phyloP scores from a whole-genome alignment of 139 green algal genomes.

The Astrephomene gubernaculifera region DNA sequence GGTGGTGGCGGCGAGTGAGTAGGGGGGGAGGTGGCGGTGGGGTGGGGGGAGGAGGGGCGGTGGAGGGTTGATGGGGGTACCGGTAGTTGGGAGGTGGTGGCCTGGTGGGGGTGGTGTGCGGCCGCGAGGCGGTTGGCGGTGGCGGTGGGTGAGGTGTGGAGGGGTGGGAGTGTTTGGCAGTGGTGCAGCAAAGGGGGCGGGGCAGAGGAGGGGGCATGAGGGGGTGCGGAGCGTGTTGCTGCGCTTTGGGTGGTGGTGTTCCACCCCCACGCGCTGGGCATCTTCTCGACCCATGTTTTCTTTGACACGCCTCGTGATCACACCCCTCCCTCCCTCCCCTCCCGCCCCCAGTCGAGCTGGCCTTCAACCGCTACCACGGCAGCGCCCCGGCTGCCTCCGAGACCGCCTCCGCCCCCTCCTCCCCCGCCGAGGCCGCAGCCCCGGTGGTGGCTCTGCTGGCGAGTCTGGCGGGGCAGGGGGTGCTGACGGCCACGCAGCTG shows the following conservation, averaged over 20 bases:
- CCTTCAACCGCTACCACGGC: slow-evolving; percentile 39
- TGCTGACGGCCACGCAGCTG: slow-evolving; percentile 70
- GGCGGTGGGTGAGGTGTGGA: too few relatives aligned
- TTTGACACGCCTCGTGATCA: too few relatives aligned
- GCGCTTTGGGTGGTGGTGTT: too few relatives aligned
- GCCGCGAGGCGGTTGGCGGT: too few relatives aligned
- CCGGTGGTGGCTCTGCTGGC: slow-evolving; percentile 68
- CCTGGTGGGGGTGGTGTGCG: too few relatives aligned
- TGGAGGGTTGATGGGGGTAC: background rate
- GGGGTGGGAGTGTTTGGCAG: too few relatives aligned
- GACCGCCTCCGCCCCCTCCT: background rate
- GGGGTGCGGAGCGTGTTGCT: too few relatives aligned
- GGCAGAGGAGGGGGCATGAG: too few relatives aligned
- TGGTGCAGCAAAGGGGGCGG: too few relatives aligned
- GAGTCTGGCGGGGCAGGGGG: slow-evolving; percentile 54
- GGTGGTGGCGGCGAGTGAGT: slow-evolving; percentile 69
- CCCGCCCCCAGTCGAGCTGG: slow-evolving; percentile 22
- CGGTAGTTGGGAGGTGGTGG: background rate
- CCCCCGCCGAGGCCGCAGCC: background rate
- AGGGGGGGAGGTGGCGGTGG: background rate
- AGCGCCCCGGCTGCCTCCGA: background rate
- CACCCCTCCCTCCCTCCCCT: background rate
- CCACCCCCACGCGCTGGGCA: too few relatives aligned
- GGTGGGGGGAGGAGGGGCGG: too few relatives aligned
- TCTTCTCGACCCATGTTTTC: too few relatives aligned